Evolutionary conservation across 768 basidiomycete species (phyloP).

Genomic region (Collybia sordida): DNA sequence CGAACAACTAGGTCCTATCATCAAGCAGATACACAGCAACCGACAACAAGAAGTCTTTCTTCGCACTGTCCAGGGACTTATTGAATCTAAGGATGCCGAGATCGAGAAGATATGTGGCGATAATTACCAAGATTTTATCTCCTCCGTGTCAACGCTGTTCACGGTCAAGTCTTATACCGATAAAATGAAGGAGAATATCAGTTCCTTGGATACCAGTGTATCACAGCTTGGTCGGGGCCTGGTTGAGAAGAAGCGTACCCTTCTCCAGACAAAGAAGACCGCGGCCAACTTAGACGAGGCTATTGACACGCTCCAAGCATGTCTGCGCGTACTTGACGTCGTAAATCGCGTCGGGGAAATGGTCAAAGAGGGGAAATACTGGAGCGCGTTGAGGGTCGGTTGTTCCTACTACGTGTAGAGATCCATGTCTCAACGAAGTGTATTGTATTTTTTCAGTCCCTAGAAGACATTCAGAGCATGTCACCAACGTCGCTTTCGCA

Average conservation of each 20-base stretch:
- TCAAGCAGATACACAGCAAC: constrained; percentile 89
- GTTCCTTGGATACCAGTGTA: constrained; percentile 84
- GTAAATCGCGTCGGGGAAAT: constrained; percentile 91
- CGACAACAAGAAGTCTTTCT: constrained; percentile 89
- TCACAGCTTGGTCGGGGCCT: constrained; percentile 84
- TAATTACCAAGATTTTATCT: constrained; percentile 98
- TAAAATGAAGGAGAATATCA: constrained; percentile 88
- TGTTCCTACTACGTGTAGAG: constrained; percentile 30
- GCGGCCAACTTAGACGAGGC: constrained; percentile 95
- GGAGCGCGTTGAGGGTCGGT: constrained; percentile 93
- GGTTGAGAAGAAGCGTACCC: constrained; percentile 89
- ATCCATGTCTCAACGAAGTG: constrained; percentile 27
- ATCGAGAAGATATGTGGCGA: constrained; percentile 95
- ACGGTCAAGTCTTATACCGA: constrained; percentile 96
- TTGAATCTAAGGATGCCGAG: constrained; percentile 92
- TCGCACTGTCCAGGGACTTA: constrained; percentile 80
- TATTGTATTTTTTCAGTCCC: constrained; percentile 56
- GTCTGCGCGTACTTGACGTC: constrained; percentile 88
- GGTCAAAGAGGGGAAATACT: constrained; percentile 92
- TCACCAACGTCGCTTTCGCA: constrained; percentile 86
- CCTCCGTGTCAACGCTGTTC: constrained; percentile 94
- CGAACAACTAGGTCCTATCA: constrained; percentile 92
- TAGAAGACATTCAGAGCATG: constrained; percentile 93
- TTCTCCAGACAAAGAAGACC: constrained; percentile 90
- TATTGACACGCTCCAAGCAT: constrained; percentile 93